phyloP scores from a whole-genome alignment of 768 basidiomycete genomes.

The Auriscalpium orientale region DNA sequence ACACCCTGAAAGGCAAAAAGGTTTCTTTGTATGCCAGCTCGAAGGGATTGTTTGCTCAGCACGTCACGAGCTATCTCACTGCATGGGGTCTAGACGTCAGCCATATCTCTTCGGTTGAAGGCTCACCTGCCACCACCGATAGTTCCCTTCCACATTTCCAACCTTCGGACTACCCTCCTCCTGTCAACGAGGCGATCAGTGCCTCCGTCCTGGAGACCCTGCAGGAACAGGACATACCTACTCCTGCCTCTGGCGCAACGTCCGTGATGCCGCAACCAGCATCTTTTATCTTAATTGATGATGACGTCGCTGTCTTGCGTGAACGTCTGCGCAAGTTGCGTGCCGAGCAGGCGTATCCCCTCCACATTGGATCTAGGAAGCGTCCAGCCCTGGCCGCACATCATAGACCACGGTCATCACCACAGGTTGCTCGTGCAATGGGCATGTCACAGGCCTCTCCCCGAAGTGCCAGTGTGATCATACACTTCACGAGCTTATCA shows the following conservation, averaged over 20 bases:
- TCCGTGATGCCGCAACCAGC: conserved; percentile 18
- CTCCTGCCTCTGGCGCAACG: conserved; percentile 6
- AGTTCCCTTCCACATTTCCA: background rate
- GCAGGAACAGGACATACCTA: conserved; percentile 8
- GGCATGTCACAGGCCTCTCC: conserved; percentile 28
- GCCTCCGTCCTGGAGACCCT: conserved; percentile 10
- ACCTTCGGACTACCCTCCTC: background rate
- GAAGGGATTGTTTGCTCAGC: conserved; percentile 84
- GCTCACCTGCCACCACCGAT: conserved; percentile 18
- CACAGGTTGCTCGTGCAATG: conserved; percentile 60
- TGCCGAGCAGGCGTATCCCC: conserved; percentile 40
- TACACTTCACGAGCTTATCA: conserved; percentile 87
- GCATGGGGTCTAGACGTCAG: conserved; percentile 94
- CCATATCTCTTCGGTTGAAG: conserved; percentile 57
- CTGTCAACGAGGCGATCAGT: conserved; percentile 3
- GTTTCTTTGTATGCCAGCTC: conserved; percentile 81
- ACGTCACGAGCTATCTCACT: conserved; percentile 87
- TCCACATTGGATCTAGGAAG: conserved; percentile 40
- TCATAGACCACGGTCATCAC: conserved; percentile 75
- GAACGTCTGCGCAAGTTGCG: conserved; percentile 65
- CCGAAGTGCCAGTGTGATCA: conserved; percentile 43
- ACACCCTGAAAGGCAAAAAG: conserved; percentile 74
- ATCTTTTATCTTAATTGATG: conserved; percentile 89
- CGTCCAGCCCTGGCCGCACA: conserved; percentile 60
- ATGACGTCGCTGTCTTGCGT: conserved; percentile 76